A percentile compares a stretch with the other conserved stretches of the same genome.
phyloP scores from a whole-genome alignment of 306 rosid species.

The Cicer pinnatifidum region DNA sequence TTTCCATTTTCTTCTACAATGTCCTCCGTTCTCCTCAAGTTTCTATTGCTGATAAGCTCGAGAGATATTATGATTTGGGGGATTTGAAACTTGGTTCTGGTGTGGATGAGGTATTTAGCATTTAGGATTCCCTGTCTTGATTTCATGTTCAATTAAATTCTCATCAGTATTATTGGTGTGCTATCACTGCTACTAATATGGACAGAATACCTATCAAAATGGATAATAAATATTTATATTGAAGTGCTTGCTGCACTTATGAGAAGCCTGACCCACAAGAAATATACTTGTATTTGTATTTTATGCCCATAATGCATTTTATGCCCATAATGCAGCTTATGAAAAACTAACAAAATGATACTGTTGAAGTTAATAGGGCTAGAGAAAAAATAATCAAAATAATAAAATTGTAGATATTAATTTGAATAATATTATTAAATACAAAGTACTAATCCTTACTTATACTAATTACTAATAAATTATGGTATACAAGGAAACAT shows the following conservation, averaged over 20 bases:
- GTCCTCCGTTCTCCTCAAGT: slow-evolving; percentile 75
- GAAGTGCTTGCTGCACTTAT: slow-evolving; percentile 7
- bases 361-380: background rate
- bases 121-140: slow-evolving; percentile 35
- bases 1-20: slow-evolving; percentile 89
- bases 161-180: background rate
- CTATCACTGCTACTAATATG: slow-evolving; percentile 12
- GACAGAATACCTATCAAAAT: slow-evolving; percentile 7
- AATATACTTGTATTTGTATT: slow-evolving; percentile 20
- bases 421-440: background rate
- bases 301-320: no score
- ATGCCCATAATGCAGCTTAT: slow-evolving; percentile 5
- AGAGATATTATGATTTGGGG: slow-evolving; percentile 89
- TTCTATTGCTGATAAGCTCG: slow-evolving; percentile 73
- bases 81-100: slow-evolving; percentile 83
- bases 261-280: slow-evolving; percentile 25
- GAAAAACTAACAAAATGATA: slow-evolving; percentile 9
- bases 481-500: background rate
- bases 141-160: slow-evolving; percentile 28
- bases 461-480: background rate
- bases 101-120: slow-evolving; percentile 75
- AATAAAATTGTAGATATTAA: background rate
- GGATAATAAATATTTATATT: background rate
- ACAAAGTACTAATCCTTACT: background rate
- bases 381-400: background rate